Base-by-base conservation (phyloP, 352 stramenopile genomes). In the Stephanocyclus meneghinianus region DNA sequence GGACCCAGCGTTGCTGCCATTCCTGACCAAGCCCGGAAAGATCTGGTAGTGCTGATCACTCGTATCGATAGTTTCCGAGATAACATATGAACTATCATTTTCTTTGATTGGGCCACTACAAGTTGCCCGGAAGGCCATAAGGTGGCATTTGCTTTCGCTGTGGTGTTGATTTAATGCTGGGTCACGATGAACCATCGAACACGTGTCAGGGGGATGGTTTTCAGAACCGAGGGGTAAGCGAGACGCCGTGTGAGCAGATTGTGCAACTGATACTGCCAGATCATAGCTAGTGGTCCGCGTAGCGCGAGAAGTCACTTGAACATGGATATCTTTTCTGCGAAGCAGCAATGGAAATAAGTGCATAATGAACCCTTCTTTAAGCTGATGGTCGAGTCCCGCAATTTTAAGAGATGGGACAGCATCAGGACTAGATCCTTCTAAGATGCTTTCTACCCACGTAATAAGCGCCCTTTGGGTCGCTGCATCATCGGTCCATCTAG, bases 321-420 rank as follows among this genome's bases (percentile, higher is more conserved):
- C 76, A 62, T 86, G 83, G 51, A 93, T 86, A 71, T 93, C 88
- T 51, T 87, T 78, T 45, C 88, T 64, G 45, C 72, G 69, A 10
- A 93, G 71, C 45, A 93, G 68, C 8, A 91, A 61, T 40, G 88
- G 86, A 2, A 93, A 67, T 5, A 93, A 70, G 71, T 93, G 88
- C 87, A 93, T 91, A 3, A 83, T 59, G 64, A 93, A 93, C 6
- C 40, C 60, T 30, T 68, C 60, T 56, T 68, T 68, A 16, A 68
- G 26, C 73, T 91, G 83, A 71, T 91, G 85, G 62, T 92, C 77
- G 13, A 93, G 73, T 30, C 77, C 85, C 15, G 80, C 90, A 56
- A 93, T 83, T 30, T 89, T 92, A 18, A 93, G 63, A 10, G 86
- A 84, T 40, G 86, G 85, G 13, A 93, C 71, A 7, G 78, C 57